phyloP scores from a whole-genome alignment of 2,329 filamentous ascomycete genomes.

The Talaromyces sp. region DNA sequence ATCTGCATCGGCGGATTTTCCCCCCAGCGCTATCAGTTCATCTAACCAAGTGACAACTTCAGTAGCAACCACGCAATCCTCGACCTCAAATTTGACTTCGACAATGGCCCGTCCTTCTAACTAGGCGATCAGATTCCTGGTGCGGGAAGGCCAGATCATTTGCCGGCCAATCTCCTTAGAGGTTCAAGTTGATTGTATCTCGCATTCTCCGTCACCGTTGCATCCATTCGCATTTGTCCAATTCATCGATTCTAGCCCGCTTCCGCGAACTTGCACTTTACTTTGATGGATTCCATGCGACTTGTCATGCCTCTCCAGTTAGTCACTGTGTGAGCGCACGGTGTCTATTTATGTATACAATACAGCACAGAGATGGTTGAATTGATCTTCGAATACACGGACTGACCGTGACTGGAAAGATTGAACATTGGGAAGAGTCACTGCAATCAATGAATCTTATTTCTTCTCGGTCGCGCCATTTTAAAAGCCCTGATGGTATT shows the following conservation, averaged over 20 bases:
- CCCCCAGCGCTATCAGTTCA: neutral
- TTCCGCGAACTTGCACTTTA: neutral
- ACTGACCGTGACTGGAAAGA: neutral
- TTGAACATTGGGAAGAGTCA: neutral
- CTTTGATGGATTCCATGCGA: neutral
- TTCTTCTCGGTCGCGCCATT: neutral
- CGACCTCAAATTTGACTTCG: too few relatives aligned
- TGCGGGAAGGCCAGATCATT: too few relatives aligned
- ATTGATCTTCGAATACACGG: neutral
- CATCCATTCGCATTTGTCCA: slow-evolving; percentile 25
- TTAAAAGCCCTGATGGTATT: neutral
- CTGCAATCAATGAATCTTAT: neutral
- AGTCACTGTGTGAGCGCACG: neutral
- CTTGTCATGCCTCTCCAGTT: neutral
- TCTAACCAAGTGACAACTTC: too few relatives aligned
- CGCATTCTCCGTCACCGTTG: slow-evolving; percentile 17
- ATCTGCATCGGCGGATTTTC: neutral
- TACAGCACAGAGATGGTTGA: neutral
- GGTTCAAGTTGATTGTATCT: too few relatives aligned
- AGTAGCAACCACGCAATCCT: too few relatives aligned
- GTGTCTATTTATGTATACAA: neutral
- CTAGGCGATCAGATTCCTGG: too few relatives aligned
- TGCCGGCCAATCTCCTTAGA: too few relatives aligned
- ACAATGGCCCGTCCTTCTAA: too few relatives aligned
- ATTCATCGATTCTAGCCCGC: slow-evolving; percentile 21